Conservation (phyloP, 345 rosid genomes). For the Anacardium occidentale region DNA sequence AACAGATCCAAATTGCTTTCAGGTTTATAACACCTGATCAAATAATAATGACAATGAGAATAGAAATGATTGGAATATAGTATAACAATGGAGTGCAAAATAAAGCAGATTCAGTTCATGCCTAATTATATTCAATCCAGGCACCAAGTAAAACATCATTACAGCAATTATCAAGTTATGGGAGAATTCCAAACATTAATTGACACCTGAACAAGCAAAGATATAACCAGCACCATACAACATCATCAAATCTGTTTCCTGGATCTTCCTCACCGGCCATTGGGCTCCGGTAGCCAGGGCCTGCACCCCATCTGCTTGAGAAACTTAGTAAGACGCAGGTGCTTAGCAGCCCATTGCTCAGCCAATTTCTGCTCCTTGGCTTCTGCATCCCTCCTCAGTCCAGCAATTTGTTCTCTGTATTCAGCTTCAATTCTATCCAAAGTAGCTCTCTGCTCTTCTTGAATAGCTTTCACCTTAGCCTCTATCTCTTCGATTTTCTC, state of each 20-base stretch:
- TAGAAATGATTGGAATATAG: neutral
- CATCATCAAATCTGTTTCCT: neutral
- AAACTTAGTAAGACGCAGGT: slow-evolving; percentile 65
- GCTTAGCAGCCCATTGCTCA: slow-evolving; percentile 83
- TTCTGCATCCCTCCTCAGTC: slow-evolving; percentile 77
- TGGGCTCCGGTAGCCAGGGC: slow-evolving; percentile 44
- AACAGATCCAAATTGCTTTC: no score
- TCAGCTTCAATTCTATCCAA: slow-evolving; percentile 83
- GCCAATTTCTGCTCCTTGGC: slow-evolving; percentile 84
- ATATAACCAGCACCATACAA: neutral
- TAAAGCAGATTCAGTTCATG: slow-evolving; percentile 15
- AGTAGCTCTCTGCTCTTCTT: slow-evolving; percentile 72
- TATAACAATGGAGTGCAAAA: slow-evolving; percentile 12
- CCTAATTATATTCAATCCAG: slow-evolving; percentile 17
- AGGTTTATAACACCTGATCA: no score
- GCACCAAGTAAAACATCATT: slow-evolving; percentile 12
- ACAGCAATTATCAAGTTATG: slow-evolving; percentile 20
- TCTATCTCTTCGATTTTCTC: slow-evolving; percentile 92
- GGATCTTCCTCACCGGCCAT: slow-evolving; percentile 33
- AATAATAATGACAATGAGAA: neutral
- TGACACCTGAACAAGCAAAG: slow-evolving; percentile 5
- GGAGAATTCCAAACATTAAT: slow-evolving; percentile 17
- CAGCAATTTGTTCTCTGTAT: slow-evolving; percentile 67
- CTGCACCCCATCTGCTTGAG: slow-evolving; percentile 75
- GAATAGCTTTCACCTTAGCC: slow-evolving; percentile 69